Base-by-base conservation (phyloP, 352 stramenopile species). In the Pythium chondricola region DNA sequence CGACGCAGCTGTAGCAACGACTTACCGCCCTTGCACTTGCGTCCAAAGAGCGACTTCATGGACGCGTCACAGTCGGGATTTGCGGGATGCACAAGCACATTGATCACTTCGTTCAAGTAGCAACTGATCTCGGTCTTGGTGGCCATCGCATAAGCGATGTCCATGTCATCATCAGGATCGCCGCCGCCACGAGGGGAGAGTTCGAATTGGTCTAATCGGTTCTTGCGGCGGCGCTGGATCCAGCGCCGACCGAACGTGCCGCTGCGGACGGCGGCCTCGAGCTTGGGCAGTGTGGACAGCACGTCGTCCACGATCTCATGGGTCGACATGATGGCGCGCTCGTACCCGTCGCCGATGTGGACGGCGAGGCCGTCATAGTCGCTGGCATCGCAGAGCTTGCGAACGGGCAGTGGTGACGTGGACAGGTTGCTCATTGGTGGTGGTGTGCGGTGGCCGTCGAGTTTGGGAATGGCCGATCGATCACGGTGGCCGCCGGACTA, bases 101-200 rank as follows among this genome's bases (percentile, higher is more conserved):
- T 83, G 26, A 84, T 44, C 11, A 75, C 68, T 25, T 86, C 74
- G 33, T 86, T 84, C 43, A 86, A 44, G 55, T 84, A 70, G 48
- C 67, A 84, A 0, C 49, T 53, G 14, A 86, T 43, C 59, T 76
- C 67, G 1, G 61, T 72, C 40, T 76, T 80, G 37, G 69, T 67
- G 18, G 74, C 59, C 3, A 75, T 31, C 0, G 68, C 70, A 31
- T 86, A 61, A 7, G 75, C 51, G 29, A 85, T 52, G 26, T 85
- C 67, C 49, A 76, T 65, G 40, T 79, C 72, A 17, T 64, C 48
- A 10, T 55, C n/a, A 2, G 48, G 42, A 38, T 62, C 58, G 31
- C 56, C 38, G 16, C 26, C 32, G 8, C 48, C 42, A 7, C 27
- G 30, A 4, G 70, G 54, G 14, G 64, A 36, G 42, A 80, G 55